Base-by-base conservation (phyloP, 345 rosid genomes). In the Lagerstroemia speciosa region DNA sequence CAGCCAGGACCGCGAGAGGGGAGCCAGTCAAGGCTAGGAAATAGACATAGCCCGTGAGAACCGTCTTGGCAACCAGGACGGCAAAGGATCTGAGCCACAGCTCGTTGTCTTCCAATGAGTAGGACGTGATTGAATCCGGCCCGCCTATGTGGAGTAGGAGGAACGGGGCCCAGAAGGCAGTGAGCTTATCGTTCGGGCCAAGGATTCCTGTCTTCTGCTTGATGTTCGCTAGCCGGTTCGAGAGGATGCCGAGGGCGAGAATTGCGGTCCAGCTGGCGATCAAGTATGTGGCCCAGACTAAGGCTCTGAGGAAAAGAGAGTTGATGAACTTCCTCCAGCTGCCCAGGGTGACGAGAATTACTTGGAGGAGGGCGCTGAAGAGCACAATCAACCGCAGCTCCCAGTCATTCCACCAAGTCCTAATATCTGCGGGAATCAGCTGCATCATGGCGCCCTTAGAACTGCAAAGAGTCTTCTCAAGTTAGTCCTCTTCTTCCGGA, bases 121-220 rank as follows among this genome's bases (percentile, higher is more conserved):
- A 75, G 0, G 80, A 71, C 1, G 78, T 77, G 24, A 79, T 73
- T 8, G 50, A 67, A 27, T 68, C 67, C 5, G 79, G 79, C 7
- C 82, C 77, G 14, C 81, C 81, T 0, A 74, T 55, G 52, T 80
- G 81, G 67, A 77, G 53, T 9, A 80, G 66, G 31, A 83, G 77
- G 52, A 78, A 76, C 0, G 80, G 81, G 0, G 81, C 70, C 78
- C 79, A 83, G 20, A 75, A 63, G 16, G 76, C 48, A 15, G 55
- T 17, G 19, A 78, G 74, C 53, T 57, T 36, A n/a, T 30, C 45
- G 16, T 52, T 20, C 0, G 67, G 53, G 29, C 62, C 57, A 8
- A 74, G 9, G 26, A 1, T 22, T 2, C 38, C 55, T 6, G 19
- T 14, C 14, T 2, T 26, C 15, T 68, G 64, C 5, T 33, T 2